Percentiles rank a stretch among this genome's conserved stretches.
phyloP scores from a whole-genome alignment of 371 early-diverging fungal species.

The Actinomortierella ambigua region DNA sequence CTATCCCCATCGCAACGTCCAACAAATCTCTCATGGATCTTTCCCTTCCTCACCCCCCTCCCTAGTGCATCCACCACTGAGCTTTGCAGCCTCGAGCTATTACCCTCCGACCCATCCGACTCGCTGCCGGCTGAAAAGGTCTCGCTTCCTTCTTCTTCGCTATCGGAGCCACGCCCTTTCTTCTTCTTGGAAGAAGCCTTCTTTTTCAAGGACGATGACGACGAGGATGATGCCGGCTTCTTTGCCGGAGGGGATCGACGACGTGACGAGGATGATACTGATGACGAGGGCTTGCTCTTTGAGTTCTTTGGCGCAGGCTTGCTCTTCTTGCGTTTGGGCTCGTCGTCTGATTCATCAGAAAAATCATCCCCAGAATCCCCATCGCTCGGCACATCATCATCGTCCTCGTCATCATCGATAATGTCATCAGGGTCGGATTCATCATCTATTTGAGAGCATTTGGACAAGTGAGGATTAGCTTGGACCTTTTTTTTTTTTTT shows the following conservation, averaged over 20 bases:
- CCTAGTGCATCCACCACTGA: neutral
- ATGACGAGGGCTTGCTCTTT: constrained; percentile 7
- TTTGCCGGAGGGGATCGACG: constrained; percentile 39
- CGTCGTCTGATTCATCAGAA: constrained; percentile 36
- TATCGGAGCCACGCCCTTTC: constrained; percentile 44
- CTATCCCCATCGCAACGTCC: too few species aligned
- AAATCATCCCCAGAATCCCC: constrained; percentile 18
- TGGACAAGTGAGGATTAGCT: neutral
- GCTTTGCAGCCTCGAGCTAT: too few species aligned
- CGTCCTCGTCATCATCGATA: constrained; percentile 32
- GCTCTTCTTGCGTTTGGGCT: constrained; percentile 16
- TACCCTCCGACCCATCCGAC: constrained; percentile 43
- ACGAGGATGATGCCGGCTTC: constrained; percentile 18
- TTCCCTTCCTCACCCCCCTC: too few species aligned
- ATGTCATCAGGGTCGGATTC: constrained; percentile 24
- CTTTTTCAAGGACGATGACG: constrained; percentile 17
- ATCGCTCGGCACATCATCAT: constrained; percentile 30
- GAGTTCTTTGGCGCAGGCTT: constrained; percentile 10
- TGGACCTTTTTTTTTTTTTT: too few species aligned
- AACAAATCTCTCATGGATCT: too few species aligned
- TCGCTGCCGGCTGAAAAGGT: constrained; percentile 46
- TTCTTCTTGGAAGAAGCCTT: constrained; percentile 34
- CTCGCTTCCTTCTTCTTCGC: constrained; percentile 46
- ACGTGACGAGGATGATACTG: constrained; percentile 23
- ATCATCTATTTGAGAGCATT: constrained; percentile 13